Conservation (phyloP, 257 asterid species). For the Schizonepeta tenuifolia region DNA sequence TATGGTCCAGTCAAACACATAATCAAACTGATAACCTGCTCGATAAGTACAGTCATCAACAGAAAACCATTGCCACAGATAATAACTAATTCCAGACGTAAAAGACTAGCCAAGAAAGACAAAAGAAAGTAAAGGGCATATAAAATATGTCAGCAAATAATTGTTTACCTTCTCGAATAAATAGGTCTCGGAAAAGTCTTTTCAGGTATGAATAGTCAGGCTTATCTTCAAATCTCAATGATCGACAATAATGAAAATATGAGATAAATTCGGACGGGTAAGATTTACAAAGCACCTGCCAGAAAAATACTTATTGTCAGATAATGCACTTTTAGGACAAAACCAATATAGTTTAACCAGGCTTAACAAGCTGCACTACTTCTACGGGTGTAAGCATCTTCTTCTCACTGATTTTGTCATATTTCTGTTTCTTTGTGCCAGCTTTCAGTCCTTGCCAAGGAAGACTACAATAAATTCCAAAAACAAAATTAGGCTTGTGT, state of each 20-base stretch:
- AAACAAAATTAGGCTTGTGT: constrained; percentile 15
- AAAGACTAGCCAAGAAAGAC: constrained; percentile 12
- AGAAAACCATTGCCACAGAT: constrained; percentile 1
- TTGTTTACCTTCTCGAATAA: constrained; percentile 75
- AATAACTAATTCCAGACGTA: neutral
- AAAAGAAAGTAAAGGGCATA: neutral
- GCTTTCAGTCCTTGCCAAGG: constrained; percentile 96
- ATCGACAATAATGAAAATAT: constrained; percentile 85
- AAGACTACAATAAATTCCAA: constrained; percentile 50
- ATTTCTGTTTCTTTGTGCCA: constrained; percentile 87
- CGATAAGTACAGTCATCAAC: constrained; percentile 13
- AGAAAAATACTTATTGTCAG: constrained; percentile 10
- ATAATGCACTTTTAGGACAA: neutral
- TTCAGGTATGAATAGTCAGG: constrained; percentile 91
- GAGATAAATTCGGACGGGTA: constrained; percentile 80
- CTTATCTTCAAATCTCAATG: constrained; percentile 86
- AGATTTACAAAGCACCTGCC: constrained; percentile 82
- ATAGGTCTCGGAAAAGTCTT: constrained; percentile 82
- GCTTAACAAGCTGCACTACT: constrained; percentile 46
- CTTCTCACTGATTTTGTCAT: constrained; percentile 88
- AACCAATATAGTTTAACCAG: neutral
- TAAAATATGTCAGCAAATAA: neutral
- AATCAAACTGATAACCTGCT: constrained; percentile 86
- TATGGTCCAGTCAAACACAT: constrained; percentile 87
- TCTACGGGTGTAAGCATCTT: constrained; percentile 85